Percentiles rank a stretch among this genome's conserved stretches.
Conservation (phyloP, 441 rosid genomes). For the Populus trichocarpa region DNA sequence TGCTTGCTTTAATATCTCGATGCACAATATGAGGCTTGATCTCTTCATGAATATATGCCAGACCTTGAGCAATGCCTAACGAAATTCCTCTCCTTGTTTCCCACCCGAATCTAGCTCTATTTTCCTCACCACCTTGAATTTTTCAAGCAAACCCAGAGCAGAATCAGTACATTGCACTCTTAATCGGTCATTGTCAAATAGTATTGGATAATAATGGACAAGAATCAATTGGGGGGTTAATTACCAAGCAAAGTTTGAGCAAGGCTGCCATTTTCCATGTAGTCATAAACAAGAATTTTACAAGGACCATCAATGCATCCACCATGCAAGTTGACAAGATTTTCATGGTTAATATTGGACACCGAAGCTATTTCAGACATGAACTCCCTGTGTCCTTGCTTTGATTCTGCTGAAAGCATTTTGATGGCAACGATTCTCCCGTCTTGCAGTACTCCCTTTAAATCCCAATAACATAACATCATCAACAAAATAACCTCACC, state of each 20-base stretch:
- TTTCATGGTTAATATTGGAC: constrained; percentile 38
- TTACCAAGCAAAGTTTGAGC: constrained; percentile 34
- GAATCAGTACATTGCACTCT: neutral
- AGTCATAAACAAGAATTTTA: constrained; percentile 55
- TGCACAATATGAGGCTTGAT: constrained; percentile 67
- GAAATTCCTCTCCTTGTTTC: constrained; percentile 54
- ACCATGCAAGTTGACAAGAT: constrained; percentile 48
- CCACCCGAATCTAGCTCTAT: constrained; percentile 31
- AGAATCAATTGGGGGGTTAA: neutral
- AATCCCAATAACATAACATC: neutral
- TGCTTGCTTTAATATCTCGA: constrained; percentile 67
- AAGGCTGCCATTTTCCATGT: constrained; percentile 53
- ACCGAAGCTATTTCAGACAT: constrained; percentile 41
- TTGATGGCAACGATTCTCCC: constrained; percentile 42
- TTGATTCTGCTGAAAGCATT: constrained; percentile 42
- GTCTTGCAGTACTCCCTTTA: constrained; percentile 41
- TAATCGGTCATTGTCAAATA: neutral
- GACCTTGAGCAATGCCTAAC: constrained; percentile 61
- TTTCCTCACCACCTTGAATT: constrained; percentile 23
- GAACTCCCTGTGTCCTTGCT: constrained; percentile 47
- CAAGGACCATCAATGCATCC: constrained; percentile 42
- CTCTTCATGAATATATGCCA: constrained; percentile 72
- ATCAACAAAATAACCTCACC: neutral
- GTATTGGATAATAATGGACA: neutral
- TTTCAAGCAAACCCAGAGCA: neutral